Conservation (phyloP, 2,329 filamentous ascomycete genomes). For the Penicillium sp. region DNA sequence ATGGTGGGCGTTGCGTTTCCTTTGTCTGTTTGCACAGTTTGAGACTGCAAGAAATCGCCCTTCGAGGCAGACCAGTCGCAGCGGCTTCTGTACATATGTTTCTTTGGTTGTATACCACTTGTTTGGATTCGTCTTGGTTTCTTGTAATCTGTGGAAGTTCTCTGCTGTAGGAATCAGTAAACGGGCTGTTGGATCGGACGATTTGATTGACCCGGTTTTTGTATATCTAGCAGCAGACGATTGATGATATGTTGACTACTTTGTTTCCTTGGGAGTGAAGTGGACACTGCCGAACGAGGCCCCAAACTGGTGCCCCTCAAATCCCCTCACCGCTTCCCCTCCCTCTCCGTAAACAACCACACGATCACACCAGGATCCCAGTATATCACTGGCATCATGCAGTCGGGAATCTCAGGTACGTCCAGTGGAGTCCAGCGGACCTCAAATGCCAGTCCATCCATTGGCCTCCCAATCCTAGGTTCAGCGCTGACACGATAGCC, state of each 20-base stretch:
- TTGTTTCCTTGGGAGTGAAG: background rate
- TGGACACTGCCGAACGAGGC: background rate
- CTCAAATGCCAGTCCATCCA: constrained; percentile 1
- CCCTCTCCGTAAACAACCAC: constrained; percentile 23
- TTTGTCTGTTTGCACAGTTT: constrained; percentile 6
- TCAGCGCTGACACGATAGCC: constrained; percentile 2
- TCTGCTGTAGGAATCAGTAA: background rate
- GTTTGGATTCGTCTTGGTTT: constrained; percentile 5
- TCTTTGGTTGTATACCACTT: constrained; percentile 19
- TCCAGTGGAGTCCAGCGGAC: background rate
- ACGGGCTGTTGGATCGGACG: background rate
- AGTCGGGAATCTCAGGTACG: constrained; percentile 50
- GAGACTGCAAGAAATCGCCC: background rate
- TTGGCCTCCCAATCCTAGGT: background rate
- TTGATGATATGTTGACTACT: background rate
- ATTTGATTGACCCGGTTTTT: background rate
- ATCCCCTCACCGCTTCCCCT: constrained; percentile 27
- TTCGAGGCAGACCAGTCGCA: constrained; percentile 11
- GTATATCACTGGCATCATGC: constrained; percentile 35
- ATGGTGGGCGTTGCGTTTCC: constrained; percentile 25
- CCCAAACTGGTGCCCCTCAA: constrained; percentile 9
- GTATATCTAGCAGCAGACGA: background rate
- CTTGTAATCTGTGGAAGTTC: background rate
- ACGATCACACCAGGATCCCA: constrained; percentile 1
- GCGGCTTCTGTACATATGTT: constrained; percentile 20